These are phyloP conservation scores for Avena atlantica DNA, from an alignment of 176 grass and related monocot species.

Conservation along the genomic window DNA sequence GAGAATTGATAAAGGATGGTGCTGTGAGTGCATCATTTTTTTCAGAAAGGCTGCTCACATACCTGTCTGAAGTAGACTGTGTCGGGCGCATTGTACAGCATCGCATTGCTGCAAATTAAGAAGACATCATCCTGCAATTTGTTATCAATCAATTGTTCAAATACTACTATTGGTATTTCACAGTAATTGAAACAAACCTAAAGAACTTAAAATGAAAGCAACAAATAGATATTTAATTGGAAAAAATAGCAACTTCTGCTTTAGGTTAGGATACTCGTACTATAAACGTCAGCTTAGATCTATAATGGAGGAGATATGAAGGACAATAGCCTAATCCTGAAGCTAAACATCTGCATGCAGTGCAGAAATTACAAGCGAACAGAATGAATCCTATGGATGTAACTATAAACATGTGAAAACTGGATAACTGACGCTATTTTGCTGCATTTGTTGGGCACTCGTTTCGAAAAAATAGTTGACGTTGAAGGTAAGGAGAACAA, in stretches of 20 bases:
- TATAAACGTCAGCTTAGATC: not conserved
- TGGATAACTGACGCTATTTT: not conserved
- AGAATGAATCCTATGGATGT: constrained; percentile 31
- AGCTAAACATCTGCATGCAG: not conserved
- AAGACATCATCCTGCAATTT: constrained; percentile 93
- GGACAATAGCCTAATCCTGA: not conserved
- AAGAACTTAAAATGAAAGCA: not conserved
- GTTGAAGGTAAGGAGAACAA: not conserved
- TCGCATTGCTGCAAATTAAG: constrained; percentile 98
- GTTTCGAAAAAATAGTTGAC: constrained; percentile 5
- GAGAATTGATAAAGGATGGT: not conserved
- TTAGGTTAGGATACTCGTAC: not conserved
- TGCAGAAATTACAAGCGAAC: constrained; percentile 6
- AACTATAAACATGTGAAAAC: constrained; percentile 12
- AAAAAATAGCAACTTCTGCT: not conserved
- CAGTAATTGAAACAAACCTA: not conserved
- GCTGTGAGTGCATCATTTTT: not conserved
- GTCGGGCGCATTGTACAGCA: constrained; percentile 98
- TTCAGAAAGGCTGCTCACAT: constrained; percentile 24
- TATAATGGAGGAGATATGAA: constrained; percentile 3
- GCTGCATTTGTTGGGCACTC: constrained; percentile 17
- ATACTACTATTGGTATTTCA: not conserved
- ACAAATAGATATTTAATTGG: constrained; percentile 10
- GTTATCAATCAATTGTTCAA: constrained; percentile 13
- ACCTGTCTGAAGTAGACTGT: constrained; percentile 99